phyloP scores from a whole-genome alignment of 2,329 filamentous ascomycete species.

The Huntiella decipiens region DNA sequence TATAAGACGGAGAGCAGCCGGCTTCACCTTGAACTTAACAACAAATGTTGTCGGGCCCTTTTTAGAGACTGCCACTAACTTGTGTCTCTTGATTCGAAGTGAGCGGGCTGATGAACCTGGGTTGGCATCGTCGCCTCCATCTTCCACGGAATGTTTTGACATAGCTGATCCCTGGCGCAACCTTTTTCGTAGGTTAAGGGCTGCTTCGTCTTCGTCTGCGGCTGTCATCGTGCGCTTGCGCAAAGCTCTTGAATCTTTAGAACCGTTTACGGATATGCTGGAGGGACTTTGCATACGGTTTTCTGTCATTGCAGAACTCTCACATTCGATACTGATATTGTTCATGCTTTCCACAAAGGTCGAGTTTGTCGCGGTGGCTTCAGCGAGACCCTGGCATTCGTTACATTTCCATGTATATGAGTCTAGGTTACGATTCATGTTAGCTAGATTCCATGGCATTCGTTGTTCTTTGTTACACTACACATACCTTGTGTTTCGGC shows the following conservation, averaged over 20 bases:
- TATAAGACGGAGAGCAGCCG: slow-evolving; percentile 40
- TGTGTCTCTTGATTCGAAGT: slow-evolving; percentile 6
- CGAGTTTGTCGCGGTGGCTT: slow-evolving; percentile 2
- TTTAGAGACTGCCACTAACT: slow-evolving; percentile 2
- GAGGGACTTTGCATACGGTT: background rate
- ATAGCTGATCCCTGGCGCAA: slow-evolving; percentile 8
- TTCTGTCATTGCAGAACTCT: background rate
- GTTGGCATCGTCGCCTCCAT: slow-evolving; percentile 18
- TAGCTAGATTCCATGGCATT: too few species aligned
- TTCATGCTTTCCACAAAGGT: background rate
- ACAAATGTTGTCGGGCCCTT: slow-evolving; percentile 26
- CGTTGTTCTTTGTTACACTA: too few species aligned
- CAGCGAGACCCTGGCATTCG: slow-evolving; percentile 23
- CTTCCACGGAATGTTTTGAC: slow-evolving; percentile 14
- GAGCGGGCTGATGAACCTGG: slow-evolving; percentile 2
- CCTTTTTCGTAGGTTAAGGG: slow-evolving; percentile 6
- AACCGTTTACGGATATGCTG: background rate
- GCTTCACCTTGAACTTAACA: slow-evolving; percentile 38
- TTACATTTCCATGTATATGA: slow-evolving; percentile 26
- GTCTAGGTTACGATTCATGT: background rate
- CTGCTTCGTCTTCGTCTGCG: slow-evolving; percentile 9
- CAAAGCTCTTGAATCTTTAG: slow-evolving; percentile 5
- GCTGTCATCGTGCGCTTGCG: slow-evolving; percentile 10
- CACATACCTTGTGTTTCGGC: background rate
- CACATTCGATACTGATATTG: background rate